Base-by-base conservation (phyloP, 306 rosid genomes). In the Vigna radiata region DNA sequence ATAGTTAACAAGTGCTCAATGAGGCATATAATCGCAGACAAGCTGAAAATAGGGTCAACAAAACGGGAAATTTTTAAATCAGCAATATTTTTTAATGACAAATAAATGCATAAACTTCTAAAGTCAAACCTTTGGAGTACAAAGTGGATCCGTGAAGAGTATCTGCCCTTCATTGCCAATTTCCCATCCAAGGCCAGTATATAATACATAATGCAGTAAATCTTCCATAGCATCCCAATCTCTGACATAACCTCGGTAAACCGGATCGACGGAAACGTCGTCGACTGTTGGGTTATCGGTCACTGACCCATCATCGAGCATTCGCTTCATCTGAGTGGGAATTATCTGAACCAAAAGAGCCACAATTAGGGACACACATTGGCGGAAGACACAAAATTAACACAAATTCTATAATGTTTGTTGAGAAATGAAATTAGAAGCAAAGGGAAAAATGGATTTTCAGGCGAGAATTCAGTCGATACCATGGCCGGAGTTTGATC, bases 141-240 rank as follows among this genome's bases (percentile, higher is more conserved):
- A 89, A 74, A 95, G 97, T 54, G 99, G 97, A 85, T 95, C 99
- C 0, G 99, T 90, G 77, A 95, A 95, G 55, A 95, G 63, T 71
- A 95, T 88, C 71, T 95, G 99, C 18, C 99, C 99, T 87, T 95
- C 99, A 77, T 92, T 92, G 68, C 99, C 99, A 8, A 92, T 89
- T 85, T 92, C 99, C 99, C 99, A 95, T 70, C 99, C 99, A 69
- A 95, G 99, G 59, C 97, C 99, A 68, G 89, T 73, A 62, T 95
- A 95, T 48, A 95, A 81, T 21, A 92, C 86, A 88, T 95, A 89
- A 81, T 89, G 90, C 88, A 95, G 85, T 80, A 95, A 81, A 81
- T 95, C 99, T 83, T 95, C 99, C 92, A 95, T 82, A 18, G 99
- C 97, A 85, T 95, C 99, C 99, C 99, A 95, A 70, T 95, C 99